Conservation (phyloP, 2,329 filamentous ascomycete genomes). For the Penicillium hesseltinei region DNA sequence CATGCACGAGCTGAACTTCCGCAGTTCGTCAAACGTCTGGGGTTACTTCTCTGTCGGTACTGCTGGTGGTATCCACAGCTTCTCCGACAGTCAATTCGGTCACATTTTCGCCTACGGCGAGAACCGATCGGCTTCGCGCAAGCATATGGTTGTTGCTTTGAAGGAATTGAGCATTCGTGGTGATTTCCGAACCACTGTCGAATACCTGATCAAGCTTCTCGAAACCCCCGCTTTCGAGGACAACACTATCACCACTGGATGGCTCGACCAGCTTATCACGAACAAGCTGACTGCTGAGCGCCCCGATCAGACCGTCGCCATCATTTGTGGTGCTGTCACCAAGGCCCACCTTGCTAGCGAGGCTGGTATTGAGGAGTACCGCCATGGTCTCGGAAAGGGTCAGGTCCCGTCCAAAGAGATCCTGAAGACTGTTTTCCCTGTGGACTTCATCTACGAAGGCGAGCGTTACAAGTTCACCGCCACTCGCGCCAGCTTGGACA, state of each 20-base stretch:
- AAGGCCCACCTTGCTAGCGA: conserved; percentile 96
- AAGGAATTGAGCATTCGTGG: conserved; percentile 99
- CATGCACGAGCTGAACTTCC: conserved; percentile 98
- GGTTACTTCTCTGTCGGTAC: conserved; percentile 99
- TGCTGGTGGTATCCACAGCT: conserved; percentile 95
- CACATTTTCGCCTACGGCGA: conserved; percentile 99
- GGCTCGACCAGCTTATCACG: conserved; percentile 97
- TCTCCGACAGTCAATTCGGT: conserved; percentile 97
- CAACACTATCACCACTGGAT: conserved; percentile 98
- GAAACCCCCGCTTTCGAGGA: conserved; percentile 98
- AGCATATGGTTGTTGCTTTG: conserved; percentile 98
- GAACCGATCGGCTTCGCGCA: conserved; percentile 90
- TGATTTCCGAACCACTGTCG: conserved; percentile 97
- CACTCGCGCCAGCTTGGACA: conserved; percentile 85
- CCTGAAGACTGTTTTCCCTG: conserved; percentile 92
- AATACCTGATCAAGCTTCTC: conserved; percentile 97
- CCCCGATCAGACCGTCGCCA: conserved; percentile 88
- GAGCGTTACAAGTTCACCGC: conserved; percentile 97
- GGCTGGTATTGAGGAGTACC: conserved; percentile 81
- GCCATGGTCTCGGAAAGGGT: conserved; percentile 86
- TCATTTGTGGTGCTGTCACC: conserved; percentile 90
- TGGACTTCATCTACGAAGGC: conserved; percentile 99
- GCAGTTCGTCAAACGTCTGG: conserved; percentile 98
- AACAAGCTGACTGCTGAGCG: conserved; percentile 96
- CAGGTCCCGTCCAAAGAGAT: conserved; percentile 96